Percentiles rank a stretch among this genome's conserved stretches.
These are phyloP conservation scores for Lanmaoa pseudosensibilis DNA, from an alignment of 768 basidiomycete genomes.

Conservation along the genomic window DNA sequence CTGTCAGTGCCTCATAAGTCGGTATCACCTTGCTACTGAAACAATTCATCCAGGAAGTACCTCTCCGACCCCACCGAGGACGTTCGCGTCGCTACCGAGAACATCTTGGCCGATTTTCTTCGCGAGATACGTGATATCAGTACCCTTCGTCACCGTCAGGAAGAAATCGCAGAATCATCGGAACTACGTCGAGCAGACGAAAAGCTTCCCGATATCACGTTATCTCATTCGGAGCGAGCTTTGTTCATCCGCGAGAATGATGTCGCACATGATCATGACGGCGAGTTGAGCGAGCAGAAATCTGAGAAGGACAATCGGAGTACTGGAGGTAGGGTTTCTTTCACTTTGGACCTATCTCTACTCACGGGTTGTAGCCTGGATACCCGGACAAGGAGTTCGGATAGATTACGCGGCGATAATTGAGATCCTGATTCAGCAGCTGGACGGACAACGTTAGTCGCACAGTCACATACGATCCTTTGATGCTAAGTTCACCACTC, in stretches of 20 bases:
- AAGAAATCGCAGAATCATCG: slow-evolving; percentile 47
- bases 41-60: slow-evolving; percentile 65
- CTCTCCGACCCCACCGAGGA: slow-evolving; percentile 94
- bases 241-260: slow-evolving; percentile 54
- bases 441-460: slow-evolving; percentile 77
- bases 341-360: background rate
- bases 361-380: slow-evolving; percentile 58
- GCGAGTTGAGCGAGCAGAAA: slow-evolving; percentile 43
- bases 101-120: slow-evolving; percentile 84
- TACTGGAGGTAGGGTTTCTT: slow-evolving; percentile 53
- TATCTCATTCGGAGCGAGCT: slow-evolving; percentile 57
- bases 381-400: slow-evolving; percentile 90
- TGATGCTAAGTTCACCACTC: background rate
- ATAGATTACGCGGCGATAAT: slow-evolving; percentile 92
- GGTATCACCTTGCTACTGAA: slow-evolving; percentile 5
- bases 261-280: slow-evolving; percentile 37
- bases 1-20: slow-evolving; percentile 53
- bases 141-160: slow-evolving; percentile 62
- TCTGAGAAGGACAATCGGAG: slow-evolving; percentile 54
- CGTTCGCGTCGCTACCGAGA: slow-evolving; percentile 88
- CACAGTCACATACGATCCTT: slow-evolving; percentile 2
- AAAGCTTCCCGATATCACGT: slow-evolving; percentile 56
- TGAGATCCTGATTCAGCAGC: slow-evolving; percentile 87
- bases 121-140: slow-evolving; percentile 89
- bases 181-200: slow-evolving; percentile 49